Conservation (phyloP, 495 filamentous ascomycete genomes). For the Hypoxylon fuscum region DNA sequence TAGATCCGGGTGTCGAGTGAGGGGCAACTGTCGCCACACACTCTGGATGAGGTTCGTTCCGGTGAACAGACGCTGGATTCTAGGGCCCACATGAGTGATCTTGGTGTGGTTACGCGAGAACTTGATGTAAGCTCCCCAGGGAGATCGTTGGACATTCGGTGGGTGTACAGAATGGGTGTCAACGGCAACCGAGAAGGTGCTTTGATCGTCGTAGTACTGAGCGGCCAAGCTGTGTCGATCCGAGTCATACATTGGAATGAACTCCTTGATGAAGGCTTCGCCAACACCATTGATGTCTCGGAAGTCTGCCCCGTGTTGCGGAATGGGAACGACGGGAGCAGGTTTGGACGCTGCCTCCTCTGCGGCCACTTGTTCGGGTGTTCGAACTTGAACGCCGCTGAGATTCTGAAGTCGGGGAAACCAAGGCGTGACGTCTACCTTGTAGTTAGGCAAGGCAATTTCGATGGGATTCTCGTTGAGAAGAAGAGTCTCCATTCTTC, state of each 20-base stretch:
- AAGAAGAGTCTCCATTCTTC: constrained; percentile 77
- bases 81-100: constrained; percentile 65
- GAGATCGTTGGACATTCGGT: constrained; percentile 49
- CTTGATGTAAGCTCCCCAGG: constrained; percentile 81
- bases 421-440: constrained; percentile 77
- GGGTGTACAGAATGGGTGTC: constrained; percentile 69
- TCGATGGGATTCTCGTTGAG: constrained; percentile 79
- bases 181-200: constrained; percentile 79
- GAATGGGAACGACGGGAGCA: constrained; percentile 73
- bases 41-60: constrained; percentile 73
- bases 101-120: constrained; percentile 82
- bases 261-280: constrained; percentile 76
- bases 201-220: constrained; percentile 79
- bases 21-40: constrained; percentile 73
- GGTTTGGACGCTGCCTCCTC: constrained; percentile 50
- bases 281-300: constrained; percentile 78
- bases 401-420: constrained; percentile 79
- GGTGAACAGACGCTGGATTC: constrained; percentile 69
- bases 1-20: constrained; percentile 78
- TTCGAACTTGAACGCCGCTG: constrained; percentile 75
- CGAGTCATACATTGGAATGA: constrained; percentile 78
- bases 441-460: constrained; percentile 65
- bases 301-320: constrained; percentile 73
- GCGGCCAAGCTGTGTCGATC: constrained; percentile 69
- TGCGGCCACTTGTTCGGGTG: constrained; percentile 69